These are phyloP conservation scores for Coniochaeta sp. DNA, from an alignment of 2,329 filamentous ascomycete genomes.

Conservation along the genomic window DNA sequence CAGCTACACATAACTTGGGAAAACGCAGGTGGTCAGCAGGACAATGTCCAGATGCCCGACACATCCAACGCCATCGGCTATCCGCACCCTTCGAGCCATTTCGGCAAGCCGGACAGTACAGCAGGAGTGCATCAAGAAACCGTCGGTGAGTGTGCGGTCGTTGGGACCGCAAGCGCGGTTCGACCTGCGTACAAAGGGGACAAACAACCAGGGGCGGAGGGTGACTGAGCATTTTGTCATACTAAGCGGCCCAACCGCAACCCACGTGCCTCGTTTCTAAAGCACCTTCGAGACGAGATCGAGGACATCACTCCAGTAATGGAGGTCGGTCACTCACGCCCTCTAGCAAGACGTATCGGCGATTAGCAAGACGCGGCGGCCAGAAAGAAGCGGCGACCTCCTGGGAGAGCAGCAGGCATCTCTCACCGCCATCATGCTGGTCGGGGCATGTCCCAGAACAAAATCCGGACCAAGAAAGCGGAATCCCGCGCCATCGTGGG, in stretches of 20 bases:
- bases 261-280: background rate
- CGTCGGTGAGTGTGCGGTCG: no score
- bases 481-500: no score
- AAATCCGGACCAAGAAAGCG: no score
- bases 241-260: background rate
- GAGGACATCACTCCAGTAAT: background rate
- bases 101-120: background rate
- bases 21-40: background rate
- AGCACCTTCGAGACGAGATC: background rate
- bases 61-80: no score
- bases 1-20: background rate
- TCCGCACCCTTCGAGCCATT: background rate
- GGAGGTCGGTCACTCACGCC: background rate
- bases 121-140: no score
- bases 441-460: no score
- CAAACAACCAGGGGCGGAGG: background rate
- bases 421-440: no score
- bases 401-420: no score
- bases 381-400: no score
- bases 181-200: background rate
- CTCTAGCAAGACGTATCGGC: no score
- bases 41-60: no score
- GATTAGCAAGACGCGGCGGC: no score
- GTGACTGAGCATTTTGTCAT: background rate
- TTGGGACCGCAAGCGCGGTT: background rate